Conservation (phyloP, 2,329 filamentous ascomycete genomes). For the Penicillium sp. region DNA sequence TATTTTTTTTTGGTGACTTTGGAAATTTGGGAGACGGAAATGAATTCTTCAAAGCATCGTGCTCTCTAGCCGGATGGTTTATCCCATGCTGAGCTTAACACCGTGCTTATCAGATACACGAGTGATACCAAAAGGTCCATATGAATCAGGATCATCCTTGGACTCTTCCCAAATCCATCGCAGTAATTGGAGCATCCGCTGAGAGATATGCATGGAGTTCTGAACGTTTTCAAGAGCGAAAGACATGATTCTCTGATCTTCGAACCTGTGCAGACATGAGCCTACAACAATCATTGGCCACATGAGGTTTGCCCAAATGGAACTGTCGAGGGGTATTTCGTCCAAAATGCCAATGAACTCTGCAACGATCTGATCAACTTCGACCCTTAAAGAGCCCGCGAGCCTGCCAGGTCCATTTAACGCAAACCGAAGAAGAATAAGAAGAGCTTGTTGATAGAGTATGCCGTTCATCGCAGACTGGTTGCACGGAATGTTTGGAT, state of each 20-base stretch:
- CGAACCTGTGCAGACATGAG: neutral
- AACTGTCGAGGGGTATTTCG: neutral
- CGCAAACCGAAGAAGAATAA: neutral
- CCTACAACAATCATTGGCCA: neutral
- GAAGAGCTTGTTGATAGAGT: neutral
- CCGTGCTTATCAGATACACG: neutral
- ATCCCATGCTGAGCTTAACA: neutral
- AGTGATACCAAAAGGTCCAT: neutral
- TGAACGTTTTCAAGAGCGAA: neutral
- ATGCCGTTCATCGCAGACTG: neutral
- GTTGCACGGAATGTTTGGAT: neutral
- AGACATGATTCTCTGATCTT: neutral
- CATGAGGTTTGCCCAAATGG: neutral
- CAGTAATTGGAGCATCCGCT: neutral
- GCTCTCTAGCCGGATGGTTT: too few relatives aligned
- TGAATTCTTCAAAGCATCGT: too few relatives aligned
- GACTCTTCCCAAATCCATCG: neutral
- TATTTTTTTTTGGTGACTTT: too few relatives aligned
- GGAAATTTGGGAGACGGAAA: too few relatives aligned
- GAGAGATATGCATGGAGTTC: neutral
- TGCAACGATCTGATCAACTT: neutral
- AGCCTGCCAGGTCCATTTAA: neutral
- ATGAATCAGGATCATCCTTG: neutral
- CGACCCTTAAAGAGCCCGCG: neutral
- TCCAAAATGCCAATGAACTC: neutral